A percentile compares a stretch with the other conserved stretches of the same genome.
These are phyloP conservation scores for Phytophthora multivora DNA, from an alignment of 352 stramenopile genomes.

Conservation along the genomic window DNA sequence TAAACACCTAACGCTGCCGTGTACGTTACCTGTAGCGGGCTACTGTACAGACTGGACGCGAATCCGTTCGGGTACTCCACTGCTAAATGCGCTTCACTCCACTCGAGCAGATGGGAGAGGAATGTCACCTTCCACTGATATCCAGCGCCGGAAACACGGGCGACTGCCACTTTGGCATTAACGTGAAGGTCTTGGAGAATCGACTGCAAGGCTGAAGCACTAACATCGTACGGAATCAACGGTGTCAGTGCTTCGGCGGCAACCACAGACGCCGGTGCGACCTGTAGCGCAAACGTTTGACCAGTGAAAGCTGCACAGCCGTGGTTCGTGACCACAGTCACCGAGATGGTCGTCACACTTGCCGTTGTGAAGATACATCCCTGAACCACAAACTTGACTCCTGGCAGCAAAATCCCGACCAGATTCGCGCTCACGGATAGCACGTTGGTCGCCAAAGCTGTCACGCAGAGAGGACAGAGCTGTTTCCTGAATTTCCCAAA, in stretches of 20 bases:
- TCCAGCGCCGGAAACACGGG: conserved; percentile 33
- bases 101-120: conserved; percentile 82
- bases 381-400: conserved; percentile 70
- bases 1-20: conserved; percentile 81
- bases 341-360: conserved; percentile 38
- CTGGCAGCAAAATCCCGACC: conserved; percentile 53
- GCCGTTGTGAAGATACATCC: conserved; percentile 72
- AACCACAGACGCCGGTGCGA: conserved; percentile 20
- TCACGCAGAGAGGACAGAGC: conserved; percentile 68
- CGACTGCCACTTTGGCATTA: conserved; percentile 50
- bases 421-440: conserved; percentile 74
- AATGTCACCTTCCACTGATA: conserved; percentile 94
- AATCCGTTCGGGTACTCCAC: conserved; percentile 67
- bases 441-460: conserved; percentile 39
- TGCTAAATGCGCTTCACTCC: conserved; percentile 69
- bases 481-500: conserved; percentile 62
- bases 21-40: conserved; percentile 55
- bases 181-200: conserved; percentile 66
- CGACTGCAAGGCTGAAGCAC: conserved; percentile 55
- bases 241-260: conserved; percentile 54
- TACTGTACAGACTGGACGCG: conserved; percentile 46
- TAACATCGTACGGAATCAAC: conserved; percentile 65
- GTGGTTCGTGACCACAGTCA: conserved; percentile 65
- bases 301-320: conserved; percentile 57
- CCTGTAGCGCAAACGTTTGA: conserved; percentile 49